Evolutionary conservation across 495 filamentous ascomycete species (phyloP).

Genomic region (Penicillium argentinense): DNA sequence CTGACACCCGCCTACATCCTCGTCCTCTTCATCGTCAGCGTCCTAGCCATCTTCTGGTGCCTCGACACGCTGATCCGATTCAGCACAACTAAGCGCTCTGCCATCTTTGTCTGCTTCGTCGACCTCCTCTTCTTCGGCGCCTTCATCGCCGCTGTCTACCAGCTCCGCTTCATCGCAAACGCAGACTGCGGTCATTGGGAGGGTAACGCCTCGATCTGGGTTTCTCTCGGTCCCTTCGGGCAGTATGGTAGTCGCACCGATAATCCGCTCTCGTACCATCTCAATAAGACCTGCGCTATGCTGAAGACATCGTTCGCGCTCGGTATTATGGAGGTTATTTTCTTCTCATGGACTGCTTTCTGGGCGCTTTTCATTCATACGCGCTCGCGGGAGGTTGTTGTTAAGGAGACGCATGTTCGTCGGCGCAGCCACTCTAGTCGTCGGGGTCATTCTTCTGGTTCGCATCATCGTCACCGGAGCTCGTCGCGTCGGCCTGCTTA

Average conservation of each 20-base stretch:
- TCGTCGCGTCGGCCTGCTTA: constrained; percentile 39
- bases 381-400: constrained; percentile 32
- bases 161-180: constrained; percentile 66
- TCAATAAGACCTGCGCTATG: constrained; percentile 82
- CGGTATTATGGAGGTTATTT: constrained; percentile 82
- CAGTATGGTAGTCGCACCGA: constrained; percentile 37
- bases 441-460: constrained; percentile 30
- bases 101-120: constrained; percentile 72
- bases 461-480: constrained; percentile 35
- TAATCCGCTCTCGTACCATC: constrained; percentile 39
- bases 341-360: constrained; percentile 74
- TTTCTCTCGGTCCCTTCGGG: constrained; percentile 63
- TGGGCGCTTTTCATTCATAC: constrained; percentile 59
- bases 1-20: constrained; percentile 81
- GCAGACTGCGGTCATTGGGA: constrained; percentile 64
- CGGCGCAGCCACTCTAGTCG: constrained; percentile 45
- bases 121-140: constrained; percentile 81
- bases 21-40: constrained; percentile 86
- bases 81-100: constrained; percentile 67
- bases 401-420: constrained; percentile 42
- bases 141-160: constrained; percentile 77
- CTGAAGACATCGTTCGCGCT: constrained; percentile 84
- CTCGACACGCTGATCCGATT: constrained; percentile 80
- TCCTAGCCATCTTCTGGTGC: constrained; percentile 76
- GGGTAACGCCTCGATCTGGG: constrained; percentile 45